Conservation (phyloP, 2,329 filamentous ascomycete species). For the Epichloe sp. region DNA sequence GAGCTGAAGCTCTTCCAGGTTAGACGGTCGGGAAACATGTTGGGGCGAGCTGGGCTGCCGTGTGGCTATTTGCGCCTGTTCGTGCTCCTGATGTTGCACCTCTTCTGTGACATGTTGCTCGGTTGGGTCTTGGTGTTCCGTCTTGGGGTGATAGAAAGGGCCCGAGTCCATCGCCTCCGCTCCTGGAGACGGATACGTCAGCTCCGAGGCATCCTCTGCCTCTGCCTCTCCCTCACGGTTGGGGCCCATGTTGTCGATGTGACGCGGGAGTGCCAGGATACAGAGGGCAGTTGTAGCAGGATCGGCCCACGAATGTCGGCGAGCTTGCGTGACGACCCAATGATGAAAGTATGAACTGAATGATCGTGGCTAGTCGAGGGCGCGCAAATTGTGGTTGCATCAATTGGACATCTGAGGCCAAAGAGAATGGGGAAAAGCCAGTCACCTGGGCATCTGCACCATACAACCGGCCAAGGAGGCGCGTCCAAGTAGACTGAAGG, state of each 20-base stretch:
- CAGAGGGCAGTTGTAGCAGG: background rate
- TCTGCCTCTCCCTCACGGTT: constrained; percentile 22
- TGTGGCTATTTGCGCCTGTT: constrained; percentile 16
- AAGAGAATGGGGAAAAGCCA: background rate
- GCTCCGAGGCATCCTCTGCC: constrained; percentile 23
- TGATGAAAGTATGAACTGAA: background rate
- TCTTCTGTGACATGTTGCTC: constrained; percentile 16
- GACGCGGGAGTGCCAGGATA: background rate
- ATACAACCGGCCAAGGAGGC: constrained; percentile 5
- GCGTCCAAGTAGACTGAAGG: constrained; percentile 7
- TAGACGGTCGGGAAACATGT: constrained; percentile 29
- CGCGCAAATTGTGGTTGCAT: no score
- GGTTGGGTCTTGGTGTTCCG: constrained; percentile 17
- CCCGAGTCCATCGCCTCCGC: constrained; percentile 29
- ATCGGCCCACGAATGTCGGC: background rate
- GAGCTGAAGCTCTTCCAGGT: constrained; percentile 43
- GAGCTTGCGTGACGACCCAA: background rate
- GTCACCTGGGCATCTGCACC: background rate
- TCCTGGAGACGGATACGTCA: constrained; percentile 34
- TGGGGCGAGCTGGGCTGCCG: constrained; percentile 25
- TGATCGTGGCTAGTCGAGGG: no score
- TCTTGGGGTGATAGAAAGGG: constrained; percentile 30
- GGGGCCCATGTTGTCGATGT: constrained; percentile 16
- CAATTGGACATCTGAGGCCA: background rate
- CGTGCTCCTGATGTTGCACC: constrained; percentile 18